These are phyloP conservation scores for Neofusicoccum sp. DNA, from an alignment of 2,329 filamentous ascomycete genomes.

Conservation along the genomic window DNA sequence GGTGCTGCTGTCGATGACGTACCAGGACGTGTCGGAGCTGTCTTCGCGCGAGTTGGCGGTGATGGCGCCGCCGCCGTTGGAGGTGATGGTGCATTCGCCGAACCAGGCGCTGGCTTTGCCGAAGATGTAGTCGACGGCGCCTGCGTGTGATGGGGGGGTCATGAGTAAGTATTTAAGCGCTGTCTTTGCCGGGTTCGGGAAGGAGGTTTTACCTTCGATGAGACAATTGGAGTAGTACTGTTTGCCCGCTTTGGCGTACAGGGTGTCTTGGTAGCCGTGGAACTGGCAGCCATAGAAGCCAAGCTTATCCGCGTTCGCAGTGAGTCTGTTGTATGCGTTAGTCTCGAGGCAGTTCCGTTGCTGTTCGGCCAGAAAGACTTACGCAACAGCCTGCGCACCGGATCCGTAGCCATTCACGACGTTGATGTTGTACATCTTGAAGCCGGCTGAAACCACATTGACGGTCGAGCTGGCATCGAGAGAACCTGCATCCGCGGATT, in stretches of 20 bases:
- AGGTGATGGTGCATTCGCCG: slow-evolving; percentile 42
- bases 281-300: slow-evolving; percentile 62
- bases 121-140: slow-evolving; percentile 64
- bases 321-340: slow-evolving; percentile 54
- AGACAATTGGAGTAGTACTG: slow-evolving; percentile 60
- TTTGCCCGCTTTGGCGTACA: slow-evolving; percentile 48
- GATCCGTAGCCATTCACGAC: slow-evolving; percentile 46
- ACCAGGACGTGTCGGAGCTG: slow-evolving; percentile 45
- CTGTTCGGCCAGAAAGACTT: neutral
- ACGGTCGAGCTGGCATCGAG: slow-evolving; percentile 60
- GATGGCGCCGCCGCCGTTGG: slow-evolving; percentile 31
- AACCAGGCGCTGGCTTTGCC: slow-evolving; percentile 57
- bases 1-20: slow-evolving; percentile 59
- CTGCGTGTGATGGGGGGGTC: slow-evolving; percentile 27
- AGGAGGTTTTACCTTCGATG: slow-evolving; percentile 43
- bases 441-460: slow-evolving; percentile 51
- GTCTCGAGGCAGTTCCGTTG: slow-evolving; percentile 24
- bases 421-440: slow-evolving; percentile 67
- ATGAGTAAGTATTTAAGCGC: no score
- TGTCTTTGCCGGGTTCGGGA: no score
- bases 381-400: slow-evolving; percentile 21
- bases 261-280: slow-evolving; percentile 60
- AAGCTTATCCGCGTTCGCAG: slow-evolving; percentile 54
- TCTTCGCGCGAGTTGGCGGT: slow-evolving; percentile 41
- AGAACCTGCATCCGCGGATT: slow-evolving; percentile 37